These are phyloP conservation scores for Globisporangium heterothallicum DNA, from an alignment of 352 stramenopile genomes.

Conservation along the genomic window DNA sequence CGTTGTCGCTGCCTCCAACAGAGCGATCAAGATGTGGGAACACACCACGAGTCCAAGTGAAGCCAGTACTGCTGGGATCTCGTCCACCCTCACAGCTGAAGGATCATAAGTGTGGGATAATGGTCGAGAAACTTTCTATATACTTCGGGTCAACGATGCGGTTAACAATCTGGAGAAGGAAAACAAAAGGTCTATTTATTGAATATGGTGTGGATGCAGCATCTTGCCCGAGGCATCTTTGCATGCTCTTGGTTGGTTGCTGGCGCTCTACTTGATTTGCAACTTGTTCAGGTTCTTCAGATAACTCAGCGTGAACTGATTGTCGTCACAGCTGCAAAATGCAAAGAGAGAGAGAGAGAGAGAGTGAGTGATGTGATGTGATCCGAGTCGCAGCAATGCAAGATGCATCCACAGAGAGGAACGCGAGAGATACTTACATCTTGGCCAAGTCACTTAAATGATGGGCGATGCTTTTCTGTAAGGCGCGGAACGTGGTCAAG, in stretches of 20 bases:
- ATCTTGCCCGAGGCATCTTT: not conserved
- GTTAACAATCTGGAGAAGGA: too few species aligned
- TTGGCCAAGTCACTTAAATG: slow-evolving; percentile 83
- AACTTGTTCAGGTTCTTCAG: slow-evolving; percentile 65
- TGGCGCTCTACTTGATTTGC: slow-evolving; percentile 18
- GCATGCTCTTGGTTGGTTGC: not conserved
- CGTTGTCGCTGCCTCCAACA: slow-evolving; percentile 81
- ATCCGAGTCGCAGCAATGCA: slow-evolving; percentile 1
- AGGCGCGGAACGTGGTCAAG: slow-evolving; percentile 71
- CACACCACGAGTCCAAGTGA: slow-evolving; percentile 14
- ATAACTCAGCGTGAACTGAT: slow-evolving; percentile 87
- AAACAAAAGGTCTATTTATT: slow-evolving; percentile 44
- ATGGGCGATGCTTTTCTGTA: slow-evolving; percentile 83
- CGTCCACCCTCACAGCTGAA: too few species aligned
- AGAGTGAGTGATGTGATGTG: slow-evolving; percentile 9
- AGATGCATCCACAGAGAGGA: not conserved
- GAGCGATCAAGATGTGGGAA: slow-evolving; percentile 49
- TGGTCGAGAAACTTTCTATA: too few species aligned
- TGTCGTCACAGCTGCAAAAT: slow-evolving; percentile 73
- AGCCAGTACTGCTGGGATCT: slow-evolving; percentile 22
- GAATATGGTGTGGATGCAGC: slow-evolving; percentile 9
- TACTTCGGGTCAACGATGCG: too few species aligned
- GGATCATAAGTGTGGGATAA: too few species aligned
- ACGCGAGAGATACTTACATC: slow-evolving; percentile 48
- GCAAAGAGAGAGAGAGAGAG: slow-evolving; percentile 11